Percentiles rank a stretch among this genome's conserved stretches.
phyloP scores from a whole-genome alignment of 164 flowering plant species.

The Berberis vulgaris region DNA sequence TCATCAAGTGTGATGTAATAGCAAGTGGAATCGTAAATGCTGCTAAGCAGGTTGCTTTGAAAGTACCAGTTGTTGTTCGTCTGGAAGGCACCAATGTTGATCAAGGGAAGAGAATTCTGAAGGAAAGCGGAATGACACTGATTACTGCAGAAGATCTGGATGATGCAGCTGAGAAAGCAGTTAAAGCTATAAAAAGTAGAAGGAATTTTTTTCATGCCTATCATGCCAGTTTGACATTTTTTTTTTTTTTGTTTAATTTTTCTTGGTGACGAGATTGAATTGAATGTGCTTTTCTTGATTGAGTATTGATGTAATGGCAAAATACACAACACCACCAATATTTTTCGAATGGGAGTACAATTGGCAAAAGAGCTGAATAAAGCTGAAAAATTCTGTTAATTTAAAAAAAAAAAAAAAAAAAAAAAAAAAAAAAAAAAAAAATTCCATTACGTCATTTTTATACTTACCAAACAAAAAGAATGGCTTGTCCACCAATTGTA shows the following conservation, averaged over 20 bases:
- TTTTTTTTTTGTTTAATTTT: background rate
- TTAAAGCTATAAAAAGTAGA: constrained; percentile 42
- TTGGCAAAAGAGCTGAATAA: too few species aligned
- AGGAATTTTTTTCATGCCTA: background rate
- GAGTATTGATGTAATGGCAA: too few species aligned
- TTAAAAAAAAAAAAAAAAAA: too few species aligned
- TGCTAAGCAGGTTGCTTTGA: constrained; percentile 77
- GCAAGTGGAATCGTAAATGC: constrained; percentile 99
- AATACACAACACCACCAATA: too few species aligned
- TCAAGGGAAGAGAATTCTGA: constrained; percentile 91
- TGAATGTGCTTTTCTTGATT: background rate
- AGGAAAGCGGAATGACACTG: constrained; percentile 76
- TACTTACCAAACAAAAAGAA: too few species aligned
- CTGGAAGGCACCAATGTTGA: constrained; percentile 98
- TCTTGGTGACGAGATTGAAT: background rate
- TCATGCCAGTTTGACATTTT: constrained; percentile 1
- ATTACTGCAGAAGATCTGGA: constrained; percentile 93
- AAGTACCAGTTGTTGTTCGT: constrained; percentile 93
- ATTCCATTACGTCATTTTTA: too few species aligned
- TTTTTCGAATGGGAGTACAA: too few species aligned
- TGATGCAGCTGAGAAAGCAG: constrained; percentile 97
- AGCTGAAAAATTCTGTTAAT: too few species aligned
- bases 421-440: too few species aligned
- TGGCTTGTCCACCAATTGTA: too few species aligned
- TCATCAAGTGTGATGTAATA: constrained; percentile 96